Percentiles rank a stretch among this genome's conserved stretches.
phyloP scores from a whole-genome alignment of 2,329 filamentous ascomycete genomes.

The Coniochaeta sp. region DNA sequence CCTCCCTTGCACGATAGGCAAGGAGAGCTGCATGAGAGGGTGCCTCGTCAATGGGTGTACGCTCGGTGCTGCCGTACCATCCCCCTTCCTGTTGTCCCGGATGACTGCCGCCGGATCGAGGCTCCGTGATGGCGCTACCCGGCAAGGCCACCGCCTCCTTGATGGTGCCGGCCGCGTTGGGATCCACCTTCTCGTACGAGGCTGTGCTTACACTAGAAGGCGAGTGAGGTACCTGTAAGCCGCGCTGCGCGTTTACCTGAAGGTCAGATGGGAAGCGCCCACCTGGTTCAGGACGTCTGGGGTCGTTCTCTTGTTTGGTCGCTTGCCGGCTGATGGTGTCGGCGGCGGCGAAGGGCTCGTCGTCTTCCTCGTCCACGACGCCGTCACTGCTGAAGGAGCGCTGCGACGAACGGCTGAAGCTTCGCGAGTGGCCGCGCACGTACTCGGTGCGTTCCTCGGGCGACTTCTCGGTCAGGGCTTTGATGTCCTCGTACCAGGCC shows the following conservation, averaged over 20 bases:
- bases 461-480: slow-evolving; percentile 78
- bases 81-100: background rate
- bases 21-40: slow-evolving; percentile 44
- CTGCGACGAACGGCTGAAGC: slow-evolving; percentile 60
- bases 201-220: slow-evolving; percentile 73
- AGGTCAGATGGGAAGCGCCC: slow-evolving; percentile 95
- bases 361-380: slow-evolving; percentile 67
- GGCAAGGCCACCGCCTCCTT: slow-evolving; percentile 52
- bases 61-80: slow-evolving; percentile 39
- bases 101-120: slow-evolving; percentile 6
- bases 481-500: slow-evolving; percentile 93
- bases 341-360: slow-evolving; percentile 52
- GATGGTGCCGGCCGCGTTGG: slow-evolving; percentile 1
- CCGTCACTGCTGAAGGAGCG: slow-evolving; percentile 66
- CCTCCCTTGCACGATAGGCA: slow-evolving; percentile 41
- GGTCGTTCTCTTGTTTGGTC: slow-evolving; percentile 34
- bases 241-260: slow-evolving; percentile 68
- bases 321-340: slow-evolving; percentile 50
- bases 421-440: slow-evolving; percentile 74
- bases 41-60: slow-evolving; percentile 38
- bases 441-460: slow-evolving; percentile 85
- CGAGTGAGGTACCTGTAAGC: slow-evolving; percentile 72
- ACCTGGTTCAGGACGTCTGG: slow-evolving; percentile 77
- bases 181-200: background rate
- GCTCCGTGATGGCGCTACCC: slow-evolving; percentile 29